A percentile compares a stretch with the other conserved stretches of the same genome.
These are phyloP conservation scores for Vaccinium myrtillus DNA, from an alignment of 148 eudicot species.

Conservation along the genomic window DNA sequence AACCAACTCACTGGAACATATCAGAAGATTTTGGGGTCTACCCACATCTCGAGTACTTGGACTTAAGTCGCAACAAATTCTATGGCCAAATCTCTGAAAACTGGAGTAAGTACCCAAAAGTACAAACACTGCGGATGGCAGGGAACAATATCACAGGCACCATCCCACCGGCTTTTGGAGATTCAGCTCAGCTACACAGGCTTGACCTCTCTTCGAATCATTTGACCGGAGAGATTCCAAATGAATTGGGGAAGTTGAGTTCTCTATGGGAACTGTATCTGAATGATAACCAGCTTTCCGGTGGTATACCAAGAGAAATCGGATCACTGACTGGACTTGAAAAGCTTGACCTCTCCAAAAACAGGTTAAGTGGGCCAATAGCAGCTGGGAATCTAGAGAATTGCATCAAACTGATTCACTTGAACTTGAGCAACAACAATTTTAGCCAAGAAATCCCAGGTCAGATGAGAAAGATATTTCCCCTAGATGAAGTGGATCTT, in stretches of 20 bases:
- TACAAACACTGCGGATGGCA: conserved; percentile 23
- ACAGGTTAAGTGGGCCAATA: conserved; percentile 26
- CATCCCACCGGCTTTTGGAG: conserved; percentile 31
- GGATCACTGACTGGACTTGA: conserved; percentile 28
- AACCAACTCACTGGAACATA: conserved; percentile 29
- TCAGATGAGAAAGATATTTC: background rate
- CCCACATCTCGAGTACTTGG: conserved; percentile 25
- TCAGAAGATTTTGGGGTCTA: conserved; percentile 27
- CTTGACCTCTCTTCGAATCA: conserved; percentile 42
- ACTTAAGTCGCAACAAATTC: conserved; percentile 28
- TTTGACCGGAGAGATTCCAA: conserved; percentile 35
- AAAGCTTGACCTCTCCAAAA: conserved; percentile 33
- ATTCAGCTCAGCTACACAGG: conserved; percentile 21
- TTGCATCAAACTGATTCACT: conserved; percentile 20
- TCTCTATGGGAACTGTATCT: conserved; percentile 29
- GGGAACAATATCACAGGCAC: conserved; percentile 8
- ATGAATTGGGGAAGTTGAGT: conserved; percentile 28
- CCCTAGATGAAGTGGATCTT: conserved; percentile 22
- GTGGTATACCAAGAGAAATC: conserved; percentile 33
- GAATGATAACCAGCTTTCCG: conserved; percentile 33
- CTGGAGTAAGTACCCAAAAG: conserved; percentile 31
- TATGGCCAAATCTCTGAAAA: conserved; percentile 18
- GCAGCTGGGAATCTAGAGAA: conserved; percentile 30
- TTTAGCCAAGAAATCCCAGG: background rate
- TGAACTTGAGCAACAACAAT: conserved; percentile 9